phyloP scores from a whole-genome alignment of 768 basidiomycete genomes.

The Jaapia argillacea region DNA sequence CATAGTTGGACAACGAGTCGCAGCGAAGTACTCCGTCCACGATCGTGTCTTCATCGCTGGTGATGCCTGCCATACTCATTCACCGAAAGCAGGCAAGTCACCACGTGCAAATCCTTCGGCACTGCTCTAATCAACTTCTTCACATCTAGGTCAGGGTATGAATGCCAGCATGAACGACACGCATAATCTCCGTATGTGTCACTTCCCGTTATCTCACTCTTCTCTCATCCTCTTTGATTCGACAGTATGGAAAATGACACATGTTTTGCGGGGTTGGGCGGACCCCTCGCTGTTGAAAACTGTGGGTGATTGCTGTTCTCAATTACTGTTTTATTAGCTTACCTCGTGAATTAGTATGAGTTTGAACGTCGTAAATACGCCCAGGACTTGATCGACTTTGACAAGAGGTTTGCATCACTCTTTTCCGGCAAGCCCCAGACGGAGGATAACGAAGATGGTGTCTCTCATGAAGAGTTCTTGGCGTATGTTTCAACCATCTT shows the following conservation, averaged over 20 bases:
- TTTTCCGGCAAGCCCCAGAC: constrained; percentile 61
- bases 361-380: constrained; percentile 58
- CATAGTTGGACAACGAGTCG: constrained; percentile 66
- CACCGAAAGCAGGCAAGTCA: constrained; percentile 58
- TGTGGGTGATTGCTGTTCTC: constrained; percentile 20
- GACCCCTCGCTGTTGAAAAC: constrained; percentile 37
- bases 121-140: neutral
- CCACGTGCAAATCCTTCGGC: constrained; percentile 1
- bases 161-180: constrained; percentile 71
- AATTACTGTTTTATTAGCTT: neutral
- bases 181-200: constrained; percentile 48
- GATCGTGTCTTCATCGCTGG: constrained; percentile 70
- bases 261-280: constrained; percentile 47
- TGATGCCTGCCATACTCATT: constrained; percentile 66
- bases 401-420: constrained; percentile 52
- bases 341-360: constrained; percentile 40
- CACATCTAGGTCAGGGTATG: constrained; percentile 54
- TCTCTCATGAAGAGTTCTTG: constrained; percentile 35
- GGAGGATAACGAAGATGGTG: constrained; percentile 29
- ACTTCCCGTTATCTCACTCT: neutral
- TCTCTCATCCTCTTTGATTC: neutral
- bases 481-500: constrained; percentile 17
- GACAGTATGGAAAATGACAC: constrained; percentile 50
- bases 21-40: constrained; percentile 47
- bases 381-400: constrained; percentile 63